Conservation (phyloP, 345 rosid species). For the thale cress (Arabidopsis thaliana) region TAIR10.1 NC_003071.7:11423501-11424000, state of each 20-base stretch:
- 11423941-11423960: too few species aligned
- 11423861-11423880: too few species aligned
- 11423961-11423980: too few species aligned
- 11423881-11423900: too few species aligned
- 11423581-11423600: conserved; percentile 23
- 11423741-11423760: not conserved
- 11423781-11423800: not conserved
- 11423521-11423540: conserved; percentile 83
- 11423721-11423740: not conserved
- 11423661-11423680: not conserved
- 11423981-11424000: too few species aligned
- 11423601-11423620: conserved; percentile 12
- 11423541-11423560: conserved; percentile 65
- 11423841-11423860: too few species aligned
- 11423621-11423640: conserved; percentile 7
- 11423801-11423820: not conserved
- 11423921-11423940: too few species aligned
- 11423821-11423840: not conserved
- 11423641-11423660: not conserved
- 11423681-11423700: conserved; percentile 1
- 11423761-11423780: not conserved
- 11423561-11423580: conserved; percentile 58
- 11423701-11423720: too few species aligned
- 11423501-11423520: conserved; percentile 62
- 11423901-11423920: too few species aligned